Evolutionary conservation across 1,139 yeast genomes (phyloP), one percentile per base, ranked within the genome.

Genomic region (Arxiozyma bovina): DNA sequence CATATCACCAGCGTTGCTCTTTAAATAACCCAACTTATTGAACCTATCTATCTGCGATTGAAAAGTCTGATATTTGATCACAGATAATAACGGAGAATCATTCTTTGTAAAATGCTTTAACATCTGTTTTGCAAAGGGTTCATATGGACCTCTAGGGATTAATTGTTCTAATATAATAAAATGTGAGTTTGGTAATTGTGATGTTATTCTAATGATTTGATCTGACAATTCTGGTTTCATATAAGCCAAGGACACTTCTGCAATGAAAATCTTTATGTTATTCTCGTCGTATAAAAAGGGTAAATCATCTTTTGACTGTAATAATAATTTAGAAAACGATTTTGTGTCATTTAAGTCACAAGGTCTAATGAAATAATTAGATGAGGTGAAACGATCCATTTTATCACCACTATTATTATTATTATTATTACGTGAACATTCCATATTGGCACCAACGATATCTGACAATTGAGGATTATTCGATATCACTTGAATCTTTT

Each of bases 191-290:
- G 77, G 71, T 9, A 80, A 70, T 4, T 61, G 57, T 1, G 72
- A 63, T 4, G 83, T 74, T 0, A 83, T 75, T 43, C 72, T 67
- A 50, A 87, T 82, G 22, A 87, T 77, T 4, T 77, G 75, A 64
- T 87, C 84, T n/a, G 95, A 89, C 56, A 76, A 76, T 41, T 76
- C 74, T 6, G 85, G 83, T 45, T 78, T 75, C 94, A 87, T 87
- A 65, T 87, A 87, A 0, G 94, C 91, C 54, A 87, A 70, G 0
- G 95, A 86, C 2, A 87, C 95, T 66, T 87, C 96, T 0, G 95
- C 94, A 46, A 88, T 77, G 62, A 85, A 87, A 12, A 86, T 75
- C 52, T 78, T 79, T 6, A 79, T 67, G 2, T 77, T 66, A 23
- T 71, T 62, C 1, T 67, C 64, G 46, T 68, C 63, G 23, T 63